Conservation (phyloP, 768 basidiomycete genomes). For the Thelephora aurantiotincta region DNA sequence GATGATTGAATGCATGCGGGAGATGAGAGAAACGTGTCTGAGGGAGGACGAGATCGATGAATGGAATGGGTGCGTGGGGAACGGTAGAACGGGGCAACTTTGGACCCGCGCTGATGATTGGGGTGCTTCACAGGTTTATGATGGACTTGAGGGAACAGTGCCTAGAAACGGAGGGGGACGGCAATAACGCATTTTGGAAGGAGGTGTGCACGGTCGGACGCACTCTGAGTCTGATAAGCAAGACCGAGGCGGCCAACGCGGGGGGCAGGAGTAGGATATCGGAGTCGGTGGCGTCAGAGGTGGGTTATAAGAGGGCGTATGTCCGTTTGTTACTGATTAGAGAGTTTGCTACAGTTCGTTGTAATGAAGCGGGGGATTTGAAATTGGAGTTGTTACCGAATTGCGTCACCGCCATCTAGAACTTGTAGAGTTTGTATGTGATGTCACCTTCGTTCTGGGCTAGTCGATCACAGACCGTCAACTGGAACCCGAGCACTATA, state of each 20-base stretch:
- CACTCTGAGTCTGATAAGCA: conserved; percentile 44
- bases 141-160: conserved; percentile 44
- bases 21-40: conserved; percentile 51
- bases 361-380: too few species aligned
- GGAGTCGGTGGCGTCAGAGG: conserved; percentile 40
- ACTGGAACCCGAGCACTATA: too few species aligned
- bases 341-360: too few species aligned
- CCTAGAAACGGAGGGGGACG: conserved; percentile 25
- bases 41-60: conserved; percentile 73
- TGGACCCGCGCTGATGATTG: background rate
- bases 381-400: too few species aligned
- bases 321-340: too few species aligned
- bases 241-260: conserved; percentile 42
- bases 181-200: conserved; percentile 59
- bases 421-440: too few species aligned
- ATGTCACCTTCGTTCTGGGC: too few species aligned
- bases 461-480: too few species aligned
- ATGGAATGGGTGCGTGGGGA: conserved; percentile 53
- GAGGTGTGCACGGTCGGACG: conserved; percentile 31
- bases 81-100: too few species aligned
- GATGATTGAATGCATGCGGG: conserved; percentile 59
- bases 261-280: conserved; percentile 44
- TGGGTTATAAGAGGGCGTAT: conserved; percentile 13
- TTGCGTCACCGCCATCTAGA: too few species aligned
- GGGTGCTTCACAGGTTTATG: conserved; percentile 36